These are phyloP conservation scores for Flaveria sonorensis DNA, from an alignment of 129 eudicot genomes.

Conservation along the genomic window DNA sequence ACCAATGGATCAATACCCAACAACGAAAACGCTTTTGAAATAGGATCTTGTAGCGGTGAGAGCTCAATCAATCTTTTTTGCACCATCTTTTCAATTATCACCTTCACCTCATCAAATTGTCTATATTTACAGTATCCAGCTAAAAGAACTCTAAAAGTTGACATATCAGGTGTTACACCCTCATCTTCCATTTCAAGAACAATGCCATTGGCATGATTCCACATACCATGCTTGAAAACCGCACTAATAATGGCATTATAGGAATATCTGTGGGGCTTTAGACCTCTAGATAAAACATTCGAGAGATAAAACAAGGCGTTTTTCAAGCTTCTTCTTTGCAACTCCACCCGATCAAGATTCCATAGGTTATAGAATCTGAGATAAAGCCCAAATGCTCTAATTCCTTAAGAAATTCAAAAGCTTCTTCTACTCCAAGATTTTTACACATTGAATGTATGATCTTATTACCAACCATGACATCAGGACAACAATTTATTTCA, in stretches of 20 bases:
- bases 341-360: slow-evolving; percentile 69
- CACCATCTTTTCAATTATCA: slow-evolving; percentile 51
- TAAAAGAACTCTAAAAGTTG: slow-evolving; percentile 68
- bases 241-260: slow-evolving; percentile 75
- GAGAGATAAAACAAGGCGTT: slow-evolving; percentile 61
- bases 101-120: slow-evolving; percentile 61
- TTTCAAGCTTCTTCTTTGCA: slow-evolving; percentile 62
- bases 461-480: slow-evolving; percentile 58
- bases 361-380: slow-evolving; percentile 65
- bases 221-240: slow-evolving; percentile 68
- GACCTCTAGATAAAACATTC: slow-evolving; percentile 55
- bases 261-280: slow-evolving; percentile 61
- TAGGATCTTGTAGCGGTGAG: slow-evolving; percentile 50
- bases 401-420: slow-evolving; percentile 44
- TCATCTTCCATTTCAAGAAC: slow-evolving; percentile 76
- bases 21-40: slow-evolving; percentile 52
- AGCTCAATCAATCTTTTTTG: slow-evolving; percentile 46
- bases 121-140: slow-evolving; percentile 83
- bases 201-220: slow-evolving; percentile 55
- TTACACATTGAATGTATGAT: slow-evolving; percentile 57
- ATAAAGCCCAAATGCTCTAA: slow-evolving; percentile 57
- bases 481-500: slow-evolving; percentile 54
- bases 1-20: slow-evolving; percentile 54
- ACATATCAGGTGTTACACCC: slow-evolving; percentile 49
- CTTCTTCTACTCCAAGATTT: slow-evolving; percentile 58